These are phyloP conservation scores for Calocybe indica DNA, from an alignment of 768 basidiomycete species.

Conservation along the genomic window DNA sequence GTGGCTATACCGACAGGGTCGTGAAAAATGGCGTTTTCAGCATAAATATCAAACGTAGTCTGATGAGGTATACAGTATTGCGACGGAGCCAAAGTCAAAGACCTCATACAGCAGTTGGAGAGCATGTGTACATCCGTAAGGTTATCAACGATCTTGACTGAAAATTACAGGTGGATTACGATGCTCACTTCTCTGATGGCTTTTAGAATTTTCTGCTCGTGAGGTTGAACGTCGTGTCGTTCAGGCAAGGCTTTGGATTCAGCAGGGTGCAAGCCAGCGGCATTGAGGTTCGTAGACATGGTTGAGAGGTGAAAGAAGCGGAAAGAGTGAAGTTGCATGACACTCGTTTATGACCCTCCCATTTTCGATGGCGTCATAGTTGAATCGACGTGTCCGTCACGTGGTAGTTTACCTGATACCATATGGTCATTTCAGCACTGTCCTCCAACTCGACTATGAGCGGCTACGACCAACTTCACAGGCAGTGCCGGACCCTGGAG, in stretches of 20 bases:
- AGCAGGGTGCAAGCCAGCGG: slow-evolving; percentile 31
- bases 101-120: slow-evolving; percentile 25
- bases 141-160: background rate
- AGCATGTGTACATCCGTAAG: slow-evolving; percentile 30
- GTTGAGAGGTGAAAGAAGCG: background rate
- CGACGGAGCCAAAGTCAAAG: background rate
- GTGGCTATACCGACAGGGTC: slow-evolving; percentile 40
- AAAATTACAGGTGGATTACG: background rate
- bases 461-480: slow-evolving; percentile 82
- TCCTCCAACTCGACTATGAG: slow-evolving; percentile 38
- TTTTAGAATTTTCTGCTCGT: slow-evolving; percentile 31
- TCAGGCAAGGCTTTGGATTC: slow-evolving; percentile 32
- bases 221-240: slow-evolving; percentile 19
- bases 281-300: slow-evolving; percentile 23
- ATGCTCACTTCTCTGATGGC: slow-evolving; percentile 33
- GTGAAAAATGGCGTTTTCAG: slow-evolving; percentile 35
- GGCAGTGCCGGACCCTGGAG: slow-evolving; percentile 91
- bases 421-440: slow-evolving; percentile 1
- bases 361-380: background rate
- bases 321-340: background rate
- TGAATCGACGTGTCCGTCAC: background rate
- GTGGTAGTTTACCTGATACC: background rate
- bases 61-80: slow-evolving; percentile 6
- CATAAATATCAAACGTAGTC: slow-evolving; percentile 38
- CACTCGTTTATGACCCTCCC: background rate